A percentile compares a stretch with the other conserved stretches of the same genome.
Evolutionary conservation across 2,329 filamentous ascomycete genomes (phyloP).

Genomic region (Chalaropsis thielavioides): DNA sequence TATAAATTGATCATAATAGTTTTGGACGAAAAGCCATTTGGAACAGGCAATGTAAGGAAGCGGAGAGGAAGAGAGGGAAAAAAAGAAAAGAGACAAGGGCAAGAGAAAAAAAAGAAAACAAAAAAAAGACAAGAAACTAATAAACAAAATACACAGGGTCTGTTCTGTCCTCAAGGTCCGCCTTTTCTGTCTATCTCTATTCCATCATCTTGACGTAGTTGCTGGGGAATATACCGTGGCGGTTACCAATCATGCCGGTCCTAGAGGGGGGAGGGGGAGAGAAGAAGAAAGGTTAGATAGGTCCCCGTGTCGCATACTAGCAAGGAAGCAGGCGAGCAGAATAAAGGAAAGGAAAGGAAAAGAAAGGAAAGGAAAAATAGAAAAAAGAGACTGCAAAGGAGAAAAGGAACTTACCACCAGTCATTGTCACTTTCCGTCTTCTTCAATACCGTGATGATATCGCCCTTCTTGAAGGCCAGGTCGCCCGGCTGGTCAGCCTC

Average conservation of each 20-base stretch:
- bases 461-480: slow-evolving; percentile 91
- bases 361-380: neutral
- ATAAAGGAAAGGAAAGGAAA: neutral
- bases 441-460: slow-evolving; percentile 88
- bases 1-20: too few species aligned
- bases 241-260: slow-evolving; percentile 77
- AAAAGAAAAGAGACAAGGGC: slow-evolving; percentile 6
- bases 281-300: slow-evolving; percentile 1
- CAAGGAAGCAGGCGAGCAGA: too few species aligned
- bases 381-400: neutral
- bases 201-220: slow-evolving; percentile 57
- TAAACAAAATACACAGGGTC: neutral
- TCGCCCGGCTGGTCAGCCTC: slow-evolving; percentile 89
- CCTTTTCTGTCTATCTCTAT: slow-evolving; percentile 21
- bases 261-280: slow-evolving; percentile 26
- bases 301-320: slow-evolving; percentile 15
- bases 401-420: slow-evolving; percentile 57
- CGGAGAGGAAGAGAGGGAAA: slow-evolving; percentile 9
- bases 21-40: neutral
- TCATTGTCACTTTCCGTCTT: slow-evolving; percentile 87
- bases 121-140: neutral
- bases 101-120: neutral
- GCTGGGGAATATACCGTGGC: slow-evolving; percentile 86
- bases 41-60: neutral
- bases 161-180: neutral